Conservation (phyloP, 805 yeast genomes). For the Starmerella apis region DNA sequence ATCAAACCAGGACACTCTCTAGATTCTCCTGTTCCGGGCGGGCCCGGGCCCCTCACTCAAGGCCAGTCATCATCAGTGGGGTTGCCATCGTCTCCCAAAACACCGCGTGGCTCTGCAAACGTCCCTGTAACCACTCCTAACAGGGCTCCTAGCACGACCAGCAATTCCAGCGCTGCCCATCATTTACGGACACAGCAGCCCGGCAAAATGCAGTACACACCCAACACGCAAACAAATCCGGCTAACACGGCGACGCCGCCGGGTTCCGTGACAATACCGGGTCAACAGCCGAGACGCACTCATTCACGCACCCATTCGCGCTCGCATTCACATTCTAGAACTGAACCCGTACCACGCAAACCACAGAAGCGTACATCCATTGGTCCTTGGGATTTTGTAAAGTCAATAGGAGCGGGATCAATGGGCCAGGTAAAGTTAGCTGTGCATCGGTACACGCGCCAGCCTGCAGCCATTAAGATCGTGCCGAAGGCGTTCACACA, state of each 20-base stretch:
- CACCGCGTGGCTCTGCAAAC: neutral
- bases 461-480: constrained; percentile 78
- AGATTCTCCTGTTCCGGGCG: neutral
- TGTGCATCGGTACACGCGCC: constrained; percentile 60
- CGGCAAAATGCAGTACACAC: neutral
- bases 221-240: neutral
- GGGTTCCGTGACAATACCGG: neutral
- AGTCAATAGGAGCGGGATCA: constrained; percentile 95
- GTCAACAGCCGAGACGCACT: constrained; percentile 1
- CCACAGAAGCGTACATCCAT: constrained; percentile 58
- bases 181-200: neutral
- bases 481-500: constrained; percentile 78
- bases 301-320: constrained; percentile 4
- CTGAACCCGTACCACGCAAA: constrained; percentile 2
- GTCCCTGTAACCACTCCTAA: neutral
- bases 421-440: constrained; percentile 99
- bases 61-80: no score
- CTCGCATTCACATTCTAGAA: neutral
- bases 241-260: neutral
- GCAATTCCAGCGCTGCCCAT: neutral
- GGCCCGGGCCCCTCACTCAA: neutral
- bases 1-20: neutral
- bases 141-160: neutral
- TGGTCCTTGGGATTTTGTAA: constrained; percentile 94
- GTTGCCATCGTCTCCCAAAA: neutral